Base-by-base conservation (phyloP, 352 stramenopile genomes). In the Pythium aquatile region DNA sequence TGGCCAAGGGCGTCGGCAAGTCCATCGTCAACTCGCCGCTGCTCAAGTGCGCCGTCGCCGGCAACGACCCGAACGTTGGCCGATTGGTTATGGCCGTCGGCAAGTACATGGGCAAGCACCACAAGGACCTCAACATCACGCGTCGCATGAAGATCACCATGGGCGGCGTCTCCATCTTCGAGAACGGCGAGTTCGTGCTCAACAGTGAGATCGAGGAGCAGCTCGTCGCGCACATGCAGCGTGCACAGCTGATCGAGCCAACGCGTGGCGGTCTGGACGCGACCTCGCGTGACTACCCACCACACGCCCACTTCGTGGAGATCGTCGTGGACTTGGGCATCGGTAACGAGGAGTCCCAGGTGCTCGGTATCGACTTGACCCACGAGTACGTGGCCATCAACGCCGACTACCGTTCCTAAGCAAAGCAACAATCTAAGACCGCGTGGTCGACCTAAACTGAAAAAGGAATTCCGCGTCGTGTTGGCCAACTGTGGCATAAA, bases 341-440 rank as follows among this genome's bases (percentile, higher is more conserved):
- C 49, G 89, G 87, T 30, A 84, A 78, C n/a, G 78, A 88, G 54
- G 72, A 86, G 62, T 83, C 85, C 17, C 87, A 88, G 54, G 94
- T 99, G 10, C 79, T 98, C 33, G 97, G 97, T 49, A 98, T 97
- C 71, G 97, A 99, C 72, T 83, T 99, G 66, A 99, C 97, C 44
- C 89, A 98, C 74, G 97, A 99, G 78, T 99, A 99, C 70, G 96
- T 99, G 37, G 83, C 90, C 37, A 97, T 99, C 67, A 99, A 99
- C 81, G 97, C 97, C 53, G 97, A 99, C 73, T 99, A 99, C 74
- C 90, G 97, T 49, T 99, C 94, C 75, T 99, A 95, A 72, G 13
- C 17, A 44, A 46, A 10, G 20, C 32, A 16, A 33, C 24, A 11
- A 58, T 57, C 9, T 14, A 17, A 10, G 42, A 56, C 28, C 11